Evolutionary conservation across 164 flowering plant species (phyloP), one percentile per base, ranked within the genome.

Genomic region (Magnolia officinalis): DNA sequence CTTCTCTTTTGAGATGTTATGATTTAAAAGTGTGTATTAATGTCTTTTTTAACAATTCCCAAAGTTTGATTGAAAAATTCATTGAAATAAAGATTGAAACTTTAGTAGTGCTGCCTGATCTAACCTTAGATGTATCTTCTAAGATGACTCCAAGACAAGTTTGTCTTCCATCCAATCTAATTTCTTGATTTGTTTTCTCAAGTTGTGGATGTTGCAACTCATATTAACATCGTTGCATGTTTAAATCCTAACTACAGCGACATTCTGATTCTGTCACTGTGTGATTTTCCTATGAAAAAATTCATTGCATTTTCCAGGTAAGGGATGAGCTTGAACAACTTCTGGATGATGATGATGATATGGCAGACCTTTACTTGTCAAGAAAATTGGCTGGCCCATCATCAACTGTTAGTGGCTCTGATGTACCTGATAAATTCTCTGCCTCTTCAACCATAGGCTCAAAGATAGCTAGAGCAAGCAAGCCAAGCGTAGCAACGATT

Each of bases 281-380:
- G 29, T 45, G 52, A 11, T 75, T 63, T 23, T 73, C 21, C 26
- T 16, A 67, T 67, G 24, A 58, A 58, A 6, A 58, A 37, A 45
- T 64, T 14, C 10, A 7, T 29, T 29, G 21, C 20, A 20, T 20
- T 63, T 76, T 71, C 65, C 77, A 96, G 98, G 97, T 94, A 45
- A 90, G 97, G 73, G 98, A 96, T 85, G 99, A 96, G 80, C 96
- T 96, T 74, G 99, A 94, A 80, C 98, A 94, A 80, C 91, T 96
- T 74, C 86, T 94, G 66, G 98, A 94, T 80, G 99, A 94, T 73
- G 99, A 96, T 71, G 98, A 92, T 82, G 97, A 96, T 84, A 96
- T 96, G 98, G 94, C 93, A 49, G 98, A 94, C 77, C 95, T 96
- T 58, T 94, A 94, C 83, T 81, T 94, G 80, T 86, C 99, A 67